phyloP scores from a whole-genome alignment of 2,329 filamentous ascomycete genomes.

The Chaetomium strumarium region DNA sequence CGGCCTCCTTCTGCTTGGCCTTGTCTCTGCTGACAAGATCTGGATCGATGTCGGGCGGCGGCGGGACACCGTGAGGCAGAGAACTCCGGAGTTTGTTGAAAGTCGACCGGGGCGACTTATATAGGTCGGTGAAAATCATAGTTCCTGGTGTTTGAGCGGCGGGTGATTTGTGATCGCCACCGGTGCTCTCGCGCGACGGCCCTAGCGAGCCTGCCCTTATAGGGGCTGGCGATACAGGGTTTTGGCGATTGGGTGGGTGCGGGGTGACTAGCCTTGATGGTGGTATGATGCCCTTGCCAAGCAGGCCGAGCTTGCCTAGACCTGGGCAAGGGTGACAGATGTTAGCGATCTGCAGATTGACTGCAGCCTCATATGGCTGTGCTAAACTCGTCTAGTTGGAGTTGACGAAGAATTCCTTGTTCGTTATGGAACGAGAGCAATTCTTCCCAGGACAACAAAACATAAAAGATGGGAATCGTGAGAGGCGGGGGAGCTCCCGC shows the following conservation, averaged over 20 bases:
- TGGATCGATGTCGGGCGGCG: slow-evolving; percentile 46
- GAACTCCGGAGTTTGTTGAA: slow-evolving; percentile 45
- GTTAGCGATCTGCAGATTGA: slow-evolving; percentile 25
- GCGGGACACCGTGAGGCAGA: slow-evolving; percentile 27
- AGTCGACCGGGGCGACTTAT: slow-evolving; percentile 50
- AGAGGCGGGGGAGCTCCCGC: too few relatives aligned
- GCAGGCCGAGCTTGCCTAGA: slow-evolving; percentile 16
- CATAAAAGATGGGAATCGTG: not conserved
- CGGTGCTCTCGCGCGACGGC: slow-evolving; percentile 17
- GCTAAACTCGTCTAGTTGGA: too few relatives aligned
- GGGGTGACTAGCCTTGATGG: slow-evolving; percentile 21
- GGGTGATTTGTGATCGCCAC: slow-evolving; percentile 20
- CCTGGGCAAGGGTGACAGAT: slow-evolving; percentile 14
- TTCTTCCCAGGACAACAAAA: not conserved
- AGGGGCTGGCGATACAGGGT: slow-evolving; percentile 15
- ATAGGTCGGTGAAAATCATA: slow-evolving; percentile 57
- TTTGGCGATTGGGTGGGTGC: slow-evolving; percentile 19
- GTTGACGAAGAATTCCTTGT: too few relatives aligned
- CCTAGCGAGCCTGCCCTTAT: slow-evolving; percentile 20
- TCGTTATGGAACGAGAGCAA: too few relatives aligned
- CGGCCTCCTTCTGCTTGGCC: slow-evolving; percentile 55
- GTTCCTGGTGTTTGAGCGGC: slow-evolving; percentile 25
- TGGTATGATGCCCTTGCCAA: slow-evolving; percentile 26
- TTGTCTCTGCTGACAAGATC: slow-evolving; percentile 59
- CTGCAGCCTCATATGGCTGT: not conserved